Evolutionary conservation across 225 moss, liverwort and hornwort species (phyloP).

Genomic region (Bryum argenteum): DNA sequence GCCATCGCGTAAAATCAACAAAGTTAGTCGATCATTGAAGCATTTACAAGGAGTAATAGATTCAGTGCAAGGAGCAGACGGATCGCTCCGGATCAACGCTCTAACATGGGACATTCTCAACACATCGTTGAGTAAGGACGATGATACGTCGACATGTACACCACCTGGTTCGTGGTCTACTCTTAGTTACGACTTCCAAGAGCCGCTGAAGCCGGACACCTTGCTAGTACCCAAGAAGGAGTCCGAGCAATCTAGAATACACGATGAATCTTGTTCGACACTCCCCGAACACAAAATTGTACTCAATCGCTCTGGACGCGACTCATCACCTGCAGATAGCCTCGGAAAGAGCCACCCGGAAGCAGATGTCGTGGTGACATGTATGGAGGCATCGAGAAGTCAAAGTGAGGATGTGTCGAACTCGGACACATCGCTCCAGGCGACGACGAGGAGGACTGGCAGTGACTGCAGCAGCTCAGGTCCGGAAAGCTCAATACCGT

Average conservation of each 20-base stretch:
- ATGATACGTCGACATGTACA: not conserved
- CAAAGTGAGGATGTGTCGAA: not conserved
- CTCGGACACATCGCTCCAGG: not conserved
- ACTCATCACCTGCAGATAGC: not conserved
- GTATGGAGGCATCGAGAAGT: not conserved
- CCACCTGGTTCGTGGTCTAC: too few species aligned
- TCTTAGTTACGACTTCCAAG: too few species aligned
- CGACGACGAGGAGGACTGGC: not conserved
- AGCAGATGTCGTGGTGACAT: not conserved
- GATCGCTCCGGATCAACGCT: not conserved
- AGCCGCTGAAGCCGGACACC: not conserved
- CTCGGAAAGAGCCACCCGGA: too few species aligned
- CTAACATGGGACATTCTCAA: not conserved
- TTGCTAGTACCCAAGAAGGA: not conserved
- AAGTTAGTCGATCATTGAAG: not conserved
- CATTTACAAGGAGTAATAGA: not conserved
- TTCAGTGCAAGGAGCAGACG: not conserved
- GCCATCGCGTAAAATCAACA: not conserved
- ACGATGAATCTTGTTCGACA: not conserved
- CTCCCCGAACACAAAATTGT: not conserved
- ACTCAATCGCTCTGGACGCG: not conserved
- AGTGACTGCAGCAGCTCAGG: constrained; percentile 82
- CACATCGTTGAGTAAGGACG: not conserved
- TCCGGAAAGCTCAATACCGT: constrained; percentile 44
- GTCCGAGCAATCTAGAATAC: not conserved